Percentiles rank a stretch among this genome's conserved stretches.
Evolutionary conservation across 2,329 filamentous ascomycete species (phyloP).

Genomic region (Cercospora nicotianae): DNA sequence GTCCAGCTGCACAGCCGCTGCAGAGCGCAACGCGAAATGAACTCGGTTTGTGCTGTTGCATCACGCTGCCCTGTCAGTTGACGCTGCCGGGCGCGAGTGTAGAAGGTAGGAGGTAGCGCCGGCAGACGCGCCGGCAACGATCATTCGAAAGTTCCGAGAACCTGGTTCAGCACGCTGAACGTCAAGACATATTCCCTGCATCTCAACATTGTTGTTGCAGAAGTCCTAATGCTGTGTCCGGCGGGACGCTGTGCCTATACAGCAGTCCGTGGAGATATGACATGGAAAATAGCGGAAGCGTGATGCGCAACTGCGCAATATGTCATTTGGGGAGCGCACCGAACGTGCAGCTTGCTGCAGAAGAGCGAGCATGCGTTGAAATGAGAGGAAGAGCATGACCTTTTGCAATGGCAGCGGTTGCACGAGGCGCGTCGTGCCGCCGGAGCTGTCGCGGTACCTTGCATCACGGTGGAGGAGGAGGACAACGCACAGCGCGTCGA

Average conservation of each 20-base stretch:
- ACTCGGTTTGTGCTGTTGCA: constrained; percentile 24
- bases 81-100: constrained; percentile 18
- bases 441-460: constrained; percentile 28
- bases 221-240: constrained; percentile 19
- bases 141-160: constrained; percentile 21
- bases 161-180: constrained; percentile 24
- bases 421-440: constrained; percentile 16
- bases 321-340: constrained; percentile 20
- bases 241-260: constrained; percentile 20
- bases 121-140: constrained; percentile 17
- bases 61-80: constrained; percentile 19
- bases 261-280: constrained; percentile 17
- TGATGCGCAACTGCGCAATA: constrained; percentile 13
- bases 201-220: constrained; percentile 3
- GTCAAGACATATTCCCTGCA: constrained; percentile 15
- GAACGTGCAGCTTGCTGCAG: constrained; percentile 23
- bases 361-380: constrained; percentile 21
- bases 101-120: constrained; percentile 1
- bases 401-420: constrained; percentile 23
- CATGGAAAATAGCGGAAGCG: neutral
- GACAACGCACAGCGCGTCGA: constrained; percentile 17
- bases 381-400: constrained; percentile 17
- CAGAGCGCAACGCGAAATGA: constrained; percentile 9
- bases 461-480: constrained; percentile 22
- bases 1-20: neutral